phyloP scores from a whole-genome alignment of 139 green algal species.

The Pycnococcus provasolii region DNA sequence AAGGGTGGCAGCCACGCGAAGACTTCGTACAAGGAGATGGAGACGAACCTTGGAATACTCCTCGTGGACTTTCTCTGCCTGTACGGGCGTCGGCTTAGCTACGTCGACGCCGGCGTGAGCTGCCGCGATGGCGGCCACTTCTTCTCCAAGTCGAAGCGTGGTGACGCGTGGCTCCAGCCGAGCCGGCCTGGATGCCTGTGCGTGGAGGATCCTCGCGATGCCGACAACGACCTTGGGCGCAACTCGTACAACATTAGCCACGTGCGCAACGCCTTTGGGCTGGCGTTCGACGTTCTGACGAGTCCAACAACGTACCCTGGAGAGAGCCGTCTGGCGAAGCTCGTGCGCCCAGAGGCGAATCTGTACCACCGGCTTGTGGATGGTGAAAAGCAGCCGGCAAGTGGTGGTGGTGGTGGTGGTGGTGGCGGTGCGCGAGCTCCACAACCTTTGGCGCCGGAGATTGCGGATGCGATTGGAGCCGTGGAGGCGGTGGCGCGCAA shows the following conservation, averaged over 20 bases:
- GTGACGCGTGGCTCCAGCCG: conserved; percentile 6
- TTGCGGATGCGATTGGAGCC: no score
- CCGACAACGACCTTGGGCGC: conserved; percentile 50
- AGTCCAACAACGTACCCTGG: conserved; percentile 28
- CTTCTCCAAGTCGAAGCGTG: conserved; percentile 41
- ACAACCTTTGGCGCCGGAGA: no score
- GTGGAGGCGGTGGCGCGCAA: no score
- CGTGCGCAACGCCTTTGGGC: conserved; percentile 37
- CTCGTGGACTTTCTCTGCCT: conserved; percentile 86
- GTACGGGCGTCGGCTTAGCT: conserved; percentile 51
- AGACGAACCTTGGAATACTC: conserved; percentile 68
- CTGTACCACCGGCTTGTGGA: no score
- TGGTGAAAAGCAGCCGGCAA: no score
- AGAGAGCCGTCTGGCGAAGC: conserved; percentile 30
- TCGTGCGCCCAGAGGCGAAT: background rate
- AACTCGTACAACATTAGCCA: conserved; percentile 30
- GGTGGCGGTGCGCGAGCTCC: no score
- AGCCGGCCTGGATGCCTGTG: conserved; percentile 54
- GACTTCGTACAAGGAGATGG: conserved; percentile 32
- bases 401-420: no score
- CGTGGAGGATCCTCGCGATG: conserved; percentile 72
- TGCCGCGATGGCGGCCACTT: conserved; percentile 38
- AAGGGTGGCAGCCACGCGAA: background rate
- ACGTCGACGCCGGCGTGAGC: conserved; percentile 39
- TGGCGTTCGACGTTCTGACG: conserved; percentile 10